Evolutionary conservation across 192 early-diverging fungal genomes (phyloP), one percentile per base, ranked within the genome.

Genomic region (Phycomyces nitens): DNA sequence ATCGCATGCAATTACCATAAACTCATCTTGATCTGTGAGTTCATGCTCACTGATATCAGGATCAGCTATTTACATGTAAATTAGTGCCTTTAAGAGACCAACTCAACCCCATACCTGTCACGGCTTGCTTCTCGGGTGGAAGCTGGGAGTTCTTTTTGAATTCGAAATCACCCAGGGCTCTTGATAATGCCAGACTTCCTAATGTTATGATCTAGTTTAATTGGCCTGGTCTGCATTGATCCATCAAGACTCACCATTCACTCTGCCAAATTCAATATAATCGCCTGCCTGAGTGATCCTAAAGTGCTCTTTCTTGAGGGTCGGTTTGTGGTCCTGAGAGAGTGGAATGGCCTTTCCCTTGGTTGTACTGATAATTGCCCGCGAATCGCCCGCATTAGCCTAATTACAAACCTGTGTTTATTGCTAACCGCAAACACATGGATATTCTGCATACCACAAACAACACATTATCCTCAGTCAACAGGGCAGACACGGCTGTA

Each of bases 91-190:
- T 55, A 24, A 62, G 12, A 56, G 26, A 43, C 8, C 11, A 20
- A 43, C 24, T 40, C 1, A 47, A 20, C 44, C 14, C 20, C 27
- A 55, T 66, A 85, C 81, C 78, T 29, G 97, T 99, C 24, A 99
- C 97, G 22, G 94, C 86, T 80, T 99, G 97, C 65, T 94, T 75
- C 66, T 97, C 93, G 61, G 88, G 71, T 21, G 87, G 71, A 41
- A 97, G 74, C 51, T 84, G 74, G 1, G 73, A 39, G 75, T 92
- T 92, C 66, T 87, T 79, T 79, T 99, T 99, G 80, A 99, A 99
- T 75, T 95, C 94, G 82, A 95, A 97, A 73, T 99, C 97, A 27
- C 97, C 97, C 56, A 99, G 78, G 1, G 97, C 97, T 44, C 97
- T 86, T 50, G 95, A 97, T 29, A 99, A 81, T 12, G 97, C 97